Percentiles rank a stretch among this genome's conserved stretches.
Evolutionary conservation across 345 rosid species (phyloP).

Genomic region (Xanthoceras sorbifolium): DNA sequence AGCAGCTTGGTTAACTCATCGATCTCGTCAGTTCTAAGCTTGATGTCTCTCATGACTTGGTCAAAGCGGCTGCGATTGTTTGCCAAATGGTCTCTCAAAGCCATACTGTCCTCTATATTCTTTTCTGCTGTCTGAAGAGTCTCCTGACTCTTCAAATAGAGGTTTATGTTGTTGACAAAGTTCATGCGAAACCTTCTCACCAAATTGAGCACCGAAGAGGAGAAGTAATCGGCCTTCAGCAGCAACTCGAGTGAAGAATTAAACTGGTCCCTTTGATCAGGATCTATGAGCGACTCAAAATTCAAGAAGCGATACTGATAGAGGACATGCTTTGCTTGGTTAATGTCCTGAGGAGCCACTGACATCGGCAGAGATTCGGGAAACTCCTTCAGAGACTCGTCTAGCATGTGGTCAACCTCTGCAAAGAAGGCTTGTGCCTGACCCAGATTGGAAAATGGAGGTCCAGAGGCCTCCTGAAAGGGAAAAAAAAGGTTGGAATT

Average conservation of each 20-base stretch:
- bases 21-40: not conserved
- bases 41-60: not conserved
- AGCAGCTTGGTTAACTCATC: not conserved
- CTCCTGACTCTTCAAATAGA: not conserved
- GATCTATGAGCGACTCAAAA: slow-evolving; percentile 6
- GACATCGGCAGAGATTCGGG: not conserved
- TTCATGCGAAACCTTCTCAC: not conserved
- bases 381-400: not conserved
- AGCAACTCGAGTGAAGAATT: not conserved
- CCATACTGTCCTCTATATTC: not conserved
- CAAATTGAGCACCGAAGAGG: not conserved
- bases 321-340: not conserved
- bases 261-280: not conserved
- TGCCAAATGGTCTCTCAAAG: not conserved
- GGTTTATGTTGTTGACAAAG: not conserved
- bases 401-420: not conserved
- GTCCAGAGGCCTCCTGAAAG: not conserved
- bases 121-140: not conserved
- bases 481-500: not conserved
- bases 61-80: not conserved
- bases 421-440: not conserved
- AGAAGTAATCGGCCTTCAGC: not conserved
- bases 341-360: not conserved
- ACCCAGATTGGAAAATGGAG: not conserved
- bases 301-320: not conserved